Base-by-base conservation (phyloP, 192 early-diverging fungal species). In the Backusella australiensis region DNA sequence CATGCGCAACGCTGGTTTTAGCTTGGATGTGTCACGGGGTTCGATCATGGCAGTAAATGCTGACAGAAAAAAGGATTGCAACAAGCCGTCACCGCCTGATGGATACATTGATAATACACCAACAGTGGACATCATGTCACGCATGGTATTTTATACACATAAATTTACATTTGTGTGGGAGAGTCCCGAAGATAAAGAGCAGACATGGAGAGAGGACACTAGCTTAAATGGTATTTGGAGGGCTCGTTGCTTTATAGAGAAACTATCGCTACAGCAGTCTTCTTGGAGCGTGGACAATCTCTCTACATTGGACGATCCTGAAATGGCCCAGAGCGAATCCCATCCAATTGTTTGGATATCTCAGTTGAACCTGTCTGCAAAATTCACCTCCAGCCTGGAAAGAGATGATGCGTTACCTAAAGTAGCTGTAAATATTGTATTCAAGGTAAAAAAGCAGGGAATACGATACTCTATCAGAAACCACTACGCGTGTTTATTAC, bases 391-490 rank as follows among this genome's bases (percentile, higher is more conserved):
- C 3, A 19, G 4, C 1, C 34, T 44, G 2, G 42, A 41, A 42
- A 15, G 3, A 44, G 69, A 21, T 7, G 56, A 23, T 7, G 2
- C 1, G 4, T 63, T 63, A 4, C 26, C 56, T 4, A n/a, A 29
- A 5, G 56, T 63, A 26, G 23, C 9, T 15, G 41, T 44, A 9
- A 14, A 17, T 23, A 39, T 71, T 71, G 11, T 32, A 15, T 49
- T 36, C 42, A 71, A 46, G 42, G 11, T 71, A 19, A 71, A 71
- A 34, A 71, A 71, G 4, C 26, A 71, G 5, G 70, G 70, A 29
- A 46, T 71, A 29, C 23, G 1, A 23, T 71, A 46, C 26, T 71
- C 70, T 29, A 7, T 71, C 7, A 29, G 26, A 23, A 36, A 71
- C 39, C 70, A 71, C 29, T 71, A 71, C 6, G 70, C 39, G 1